Base-by-base conservation (phyloP, 805 yeast species). In the Ascoidea rubescens region DNA sequence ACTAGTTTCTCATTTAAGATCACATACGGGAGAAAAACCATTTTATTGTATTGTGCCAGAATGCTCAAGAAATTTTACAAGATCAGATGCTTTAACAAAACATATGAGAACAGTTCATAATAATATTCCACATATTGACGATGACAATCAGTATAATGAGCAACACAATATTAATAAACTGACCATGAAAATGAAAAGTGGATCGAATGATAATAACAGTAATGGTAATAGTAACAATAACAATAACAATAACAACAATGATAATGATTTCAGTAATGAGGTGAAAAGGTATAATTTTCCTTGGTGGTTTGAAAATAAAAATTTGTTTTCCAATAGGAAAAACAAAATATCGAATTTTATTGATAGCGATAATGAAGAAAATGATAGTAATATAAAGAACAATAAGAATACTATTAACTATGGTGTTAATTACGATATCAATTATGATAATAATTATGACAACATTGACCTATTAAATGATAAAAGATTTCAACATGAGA, bases 11-110 rank as follows among this genome's bases (percentile, higher is more conserved):
- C 91, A 84, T 60, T 68, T 82, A 57, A 63, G 87, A 52, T 71
- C 78, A 1, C 91, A 84, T 62, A 78, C 84, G 0, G 81, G 84
- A 1, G 85, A 82, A 58, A 73, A 73, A 58, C 87, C 87, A 43
- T 80, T 75, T 57, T 75, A 70, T 58, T 84, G 91, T 62, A 71
- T 76, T 1, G 67, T 82, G 12, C 86, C 86, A 1, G 86, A 81
- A 56, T 84, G 91, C 63, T 74, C 73, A 50, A 72, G 76, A 55
- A 72, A 73, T 48, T 82, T 81, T 59, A 73, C 79, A 0, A 63
- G 84, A 51, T 69, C 80, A 0, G 85, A 79, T 55, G 85, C 83
- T 1, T 69, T 85, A 55, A 74, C 80, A 17, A 76, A 78, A 56
- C 91, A 85, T 63, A 69, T 82, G 53, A 71, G 78, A 47, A 72